Evolutionary conservation across 2,329 filamentous ascomycete species (phyloP).

Genomic region (Pyricularia sp.): DNA sequence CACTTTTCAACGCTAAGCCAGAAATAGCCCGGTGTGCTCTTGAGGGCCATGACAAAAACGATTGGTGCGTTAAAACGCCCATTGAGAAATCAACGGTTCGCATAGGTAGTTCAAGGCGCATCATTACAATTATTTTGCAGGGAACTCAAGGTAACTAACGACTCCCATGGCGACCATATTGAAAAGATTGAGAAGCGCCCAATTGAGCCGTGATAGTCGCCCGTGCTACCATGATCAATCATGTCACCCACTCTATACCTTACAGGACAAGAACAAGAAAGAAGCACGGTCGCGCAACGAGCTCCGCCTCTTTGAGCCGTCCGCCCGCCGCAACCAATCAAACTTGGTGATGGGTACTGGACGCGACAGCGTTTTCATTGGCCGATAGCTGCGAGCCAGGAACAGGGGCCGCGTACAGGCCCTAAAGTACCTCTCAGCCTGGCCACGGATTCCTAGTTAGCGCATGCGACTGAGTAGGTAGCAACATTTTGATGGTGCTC

Average conservation of each 20-base stretch:
- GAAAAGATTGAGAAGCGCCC: not conserved
- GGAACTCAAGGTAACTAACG: not conserved
- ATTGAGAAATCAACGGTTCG: not conserved
- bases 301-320: not conserved
- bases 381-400: not conserved
- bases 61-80: not conserved
- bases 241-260: not conserved
- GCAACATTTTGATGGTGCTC: not conserved
- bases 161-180: not conserved
- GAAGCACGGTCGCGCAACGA: not conserved
- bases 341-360: not conserved
- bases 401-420: not conserved
- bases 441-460: not conserved
- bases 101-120: not conserved
- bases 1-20: constrained; percentile 8
- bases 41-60: not conserved
- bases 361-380: not conserved
- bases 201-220: not conserved
- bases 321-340: not conserved
- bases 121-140: not conserved
- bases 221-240: not conserved
- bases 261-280: too few relatives aligned
- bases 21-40: not conserved
- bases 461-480: not conserved
- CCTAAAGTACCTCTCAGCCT: not conserved